phyloP scores from a whole-genome alignment of 1,284 basidiomycete genomes.

The Cerioporus squamosus region DNA sequence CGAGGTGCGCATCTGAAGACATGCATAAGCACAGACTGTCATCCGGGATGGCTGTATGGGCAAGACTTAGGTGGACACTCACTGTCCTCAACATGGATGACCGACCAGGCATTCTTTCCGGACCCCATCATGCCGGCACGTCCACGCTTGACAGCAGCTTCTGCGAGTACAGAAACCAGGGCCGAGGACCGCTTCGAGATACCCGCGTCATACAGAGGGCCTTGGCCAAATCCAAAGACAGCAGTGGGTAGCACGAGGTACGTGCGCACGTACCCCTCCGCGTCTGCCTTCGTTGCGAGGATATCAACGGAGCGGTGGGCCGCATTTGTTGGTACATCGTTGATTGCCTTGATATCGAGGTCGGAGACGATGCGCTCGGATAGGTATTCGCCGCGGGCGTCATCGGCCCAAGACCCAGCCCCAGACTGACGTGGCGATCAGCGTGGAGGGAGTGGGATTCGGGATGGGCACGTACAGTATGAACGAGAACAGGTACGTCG shows the following conservation, averaged over 20 bases:
- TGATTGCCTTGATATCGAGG: slow-evolving; percentile 34
- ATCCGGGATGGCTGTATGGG: too few species aligned
- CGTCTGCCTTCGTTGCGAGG: slow-evolving; percentile 36
- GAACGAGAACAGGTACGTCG: slow-evolving; percentile 41
- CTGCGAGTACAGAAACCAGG: slow-evolving; percentile 38
- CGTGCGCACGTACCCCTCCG: slow-evolving; percentile 41
- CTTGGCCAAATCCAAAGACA: slow-evolving; percentile 42
- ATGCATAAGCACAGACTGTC: neutral
- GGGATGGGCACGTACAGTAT: slow-evolving; percentile 42
- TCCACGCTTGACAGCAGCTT: slow-evolving; percentile 34
- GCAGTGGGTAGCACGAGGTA: slow-evolving; percentile 44
- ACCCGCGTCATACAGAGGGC: slow-evolving; percentile 40
- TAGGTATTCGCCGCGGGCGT: slow-evolving; percentile 14
- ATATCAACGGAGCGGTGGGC: slow-evolving; percentile 38
- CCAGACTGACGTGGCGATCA: slow-evolving; percentile 36
- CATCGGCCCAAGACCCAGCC: slow-evolving; percentile 26
- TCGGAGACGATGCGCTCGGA: slow-evolving; percentile 36
- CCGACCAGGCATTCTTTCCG: slow-evolving; percentile 34
- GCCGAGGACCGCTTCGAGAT: slow-evolving; percentile 40
- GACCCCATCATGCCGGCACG: slow-evolving; percentile 39
- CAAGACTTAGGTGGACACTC: slow-evolving; percentile 1
- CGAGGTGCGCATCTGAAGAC: slow-evolving; percentile 21
- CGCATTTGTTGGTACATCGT: slow-evolving; percentile 33
- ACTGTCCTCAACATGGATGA: slow-evolving; percentile 40
- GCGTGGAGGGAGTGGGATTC: neutral